Evolutionary conservation across 83 land plant genomes (phyloP), one percentile per base, ranked within the genome.

Genomic region (Thuja plicata): DNA sequence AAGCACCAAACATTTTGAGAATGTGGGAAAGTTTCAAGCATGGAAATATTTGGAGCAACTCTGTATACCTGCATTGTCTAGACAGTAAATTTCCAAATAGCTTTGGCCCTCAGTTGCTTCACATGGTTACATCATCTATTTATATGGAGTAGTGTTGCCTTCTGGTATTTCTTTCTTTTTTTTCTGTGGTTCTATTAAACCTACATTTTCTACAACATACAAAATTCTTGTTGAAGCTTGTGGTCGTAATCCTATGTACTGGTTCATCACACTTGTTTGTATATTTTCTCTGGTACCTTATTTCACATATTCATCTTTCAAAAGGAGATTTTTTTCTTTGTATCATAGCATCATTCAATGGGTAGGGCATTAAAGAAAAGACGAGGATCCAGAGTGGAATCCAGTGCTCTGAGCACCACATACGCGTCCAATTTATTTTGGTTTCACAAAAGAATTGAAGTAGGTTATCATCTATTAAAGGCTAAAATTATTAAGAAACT

Each of bases 151-250:
- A 95, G 99, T 89, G 90, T 97, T n/a, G 84, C 87, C 5, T 88
- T 95, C n/a, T 97, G 99, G 98, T 97, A 97, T 85, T 34, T 95
- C 9, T 97, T 97, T 90, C 76, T n/a, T 97, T 35, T 85, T 96
- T 55, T 82, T 96, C 13, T 97, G 95, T 87, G 99, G 99, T 3
- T 89, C 89, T 17, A 62, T 97, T 6, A 86, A 91, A 1, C 96
- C 99, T 5, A 81, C 80, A 10, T 17, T 91, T 37, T 97, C 98
- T 0, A 94, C 97, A 1, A 92, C 98, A 35, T 96, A 94, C 88
- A 86, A 88, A 89, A 96, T 97, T 32, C 87, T 97, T 13, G 88
- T 93, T 43, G 97, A 97, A 92, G 94, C 94, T 32, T 92, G 95
- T 70, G 95, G 91, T 30, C 93, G 96, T 5, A 92, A 94, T 16